These are phyloP conservation scores for Pseudotulostoma volvatum DNA, from an alignment of 495 filamentous ascomycete species.

Conservation along the genomic window DNA sequence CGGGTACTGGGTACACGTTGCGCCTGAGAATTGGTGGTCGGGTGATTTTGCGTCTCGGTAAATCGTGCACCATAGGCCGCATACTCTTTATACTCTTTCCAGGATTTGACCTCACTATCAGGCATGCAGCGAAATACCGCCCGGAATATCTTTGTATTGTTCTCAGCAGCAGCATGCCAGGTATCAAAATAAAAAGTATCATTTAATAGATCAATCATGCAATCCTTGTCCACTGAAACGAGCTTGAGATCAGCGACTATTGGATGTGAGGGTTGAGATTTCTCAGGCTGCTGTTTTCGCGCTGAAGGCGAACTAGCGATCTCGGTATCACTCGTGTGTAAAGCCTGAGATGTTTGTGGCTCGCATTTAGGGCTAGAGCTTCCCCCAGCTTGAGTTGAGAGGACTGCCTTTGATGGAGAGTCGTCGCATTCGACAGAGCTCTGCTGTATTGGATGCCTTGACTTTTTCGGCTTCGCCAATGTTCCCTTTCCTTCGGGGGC, in stretches of 20 bases:
- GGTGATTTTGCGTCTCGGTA: constrained; percentile 46
- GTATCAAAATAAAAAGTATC: constrained; percentile 71
- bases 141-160: constrained; percentile 87
- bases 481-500: constrained; percentile 45
- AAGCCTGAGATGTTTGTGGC: constrained; percentile 49
- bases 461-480: constrained; percentile 28
- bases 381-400: constrained; percentile 28
- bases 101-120: constrained; percentile 81
- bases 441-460: constrained; percentile 11
- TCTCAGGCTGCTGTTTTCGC: constrained; percentile 27
- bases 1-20: constrained; percentile 13
- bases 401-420: constrained; percentile 26
- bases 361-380: constrained; percentile 9
- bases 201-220: constrained; percentile 70
- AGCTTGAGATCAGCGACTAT: constrained; percentile 50
- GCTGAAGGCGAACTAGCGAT: constrained; percentile 46
- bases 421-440: constrained; percentile 15
- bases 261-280: constrained; percentile 33
- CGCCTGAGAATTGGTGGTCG: constrained; percentile 16
- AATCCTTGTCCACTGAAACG: constrained; percentile 46
- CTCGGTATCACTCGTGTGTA: constrained; percentile 59
- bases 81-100: constrained; percentile 89
- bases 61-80: constrained; percentile 65
- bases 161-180: constrained; percentile 77
- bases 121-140: constrained; percentile 95